phyloP scores from a whole-genome alignment of 192 early-diverging fungal genomes.

The Coemansia sp. region DNA sequence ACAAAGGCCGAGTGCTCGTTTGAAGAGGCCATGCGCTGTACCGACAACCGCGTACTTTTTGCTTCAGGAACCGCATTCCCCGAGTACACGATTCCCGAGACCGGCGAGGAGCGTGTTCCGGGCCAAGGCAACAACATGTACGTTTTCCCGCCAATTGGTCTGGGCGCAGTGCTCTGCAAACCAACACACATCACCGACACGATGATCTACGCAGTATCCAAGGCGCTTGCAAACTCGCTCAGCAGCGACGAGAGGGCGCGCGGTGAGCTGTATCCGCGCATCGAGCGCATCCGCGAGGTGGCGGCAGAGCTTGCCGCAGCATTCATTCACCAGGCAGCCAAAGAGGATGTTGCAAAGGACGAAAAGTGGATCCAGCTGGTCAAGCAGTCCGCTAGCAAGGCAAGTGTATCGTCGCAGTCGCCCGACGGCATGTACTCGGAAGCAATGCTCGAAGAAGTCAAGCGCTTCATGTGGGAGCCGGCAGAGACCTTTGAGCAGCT shows the following conservation, averaged over 20 bases:
- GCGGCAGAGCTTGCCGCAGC: slow-evolving; percentile 71
- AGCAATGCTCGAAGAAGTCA: slow-evolving; percentile 12
- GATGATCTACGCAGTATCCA: slow-evolving; percentile 78
- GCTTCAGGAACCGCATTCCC: slow-evolving; percentile 77
- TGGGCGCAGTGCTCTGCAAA: slow-evolving; percentile 77
- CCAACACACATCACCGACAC: slow-evolving; percentile 66
- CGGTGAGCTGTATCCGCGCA: slow-evolving; percentile 62
- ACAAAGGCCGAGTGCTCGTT: slow-evolving; percentile 92
- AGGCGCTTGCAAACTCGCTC: slow-evolving; percentile 69
- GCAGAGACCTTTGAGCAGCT: slow-evolving; percentile 31
- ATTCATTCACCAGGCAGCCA: slow-evolving; percentile 61
- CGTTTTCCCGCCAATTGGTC: slow-evolving; percentile 89
- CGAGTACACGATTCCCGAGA: slow-evolving; percentile 59
- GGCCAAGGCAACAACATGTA: slow-evolving; percentile 95
- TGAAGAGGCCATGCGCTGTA: slow-evolving; percentile 53
- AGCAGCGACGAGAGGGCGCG: slow-evolving; percentile 60
- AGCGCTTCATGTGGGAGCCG: slow-evolving; percentile 22
- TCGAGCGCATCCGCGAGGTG: slow-evolving; percentile 66
- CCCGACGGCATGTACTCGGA: slow-evolving; percentile 16
- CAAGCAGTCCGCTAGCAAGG: background rate
- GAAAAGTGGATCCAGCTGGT: slow-evolving; percentile 42
- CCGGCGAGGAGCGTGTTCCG: slow-evolving; percentile 52
- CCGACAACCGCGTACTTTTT: background rate
- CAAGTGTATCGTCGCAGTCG: background rate
- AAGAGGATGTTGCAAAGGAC: slow-evolving; percentile 53